Conservation (phyloP, 2,329 filamentous ascomycete species). For the Colletotrichum sp. region DNA sequence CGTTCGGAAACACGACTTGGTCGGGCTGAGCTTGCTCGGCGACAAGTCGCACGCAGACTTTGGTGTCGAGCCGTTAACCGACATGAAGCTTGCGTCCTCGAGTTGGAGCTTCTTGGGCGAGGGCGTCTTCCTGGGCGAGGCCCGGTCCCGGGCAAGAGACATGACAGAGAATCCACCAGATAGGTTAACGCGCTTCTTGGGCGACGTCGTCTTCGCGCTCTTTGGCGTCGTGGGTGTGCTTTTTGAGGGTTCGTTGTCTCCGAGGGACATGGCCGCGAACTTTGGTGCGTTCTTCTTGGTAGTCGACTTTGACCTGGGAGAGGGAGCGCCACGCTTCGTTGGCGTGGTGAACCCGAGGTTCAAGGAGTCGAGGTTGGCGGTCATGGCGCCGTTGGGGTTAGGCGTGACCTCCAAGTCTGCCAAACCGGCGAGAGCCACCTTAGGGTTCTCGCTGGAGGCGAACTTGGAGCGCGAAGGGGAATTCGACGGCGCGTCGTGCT, state of each 20-base stretch:
- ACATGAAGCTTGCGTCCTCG: constrained; percentile 2
- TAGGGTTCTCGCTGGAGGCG: not conserved
- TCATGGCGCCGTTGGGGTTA: not conserved
- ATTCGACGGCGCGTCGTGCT: not conserved
- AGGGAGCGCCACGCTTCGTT: not conserved
- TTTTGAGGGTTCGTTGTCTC: not conserved
- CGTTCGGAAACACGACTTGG: not conserved
- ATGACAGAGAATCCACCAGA: not conserved
- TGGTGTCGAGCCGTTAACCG: not conserved
- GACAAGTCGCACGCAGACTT: not conserved
- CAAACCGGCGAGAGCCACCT: not conserved
- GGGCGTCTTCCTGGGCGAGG: not conserved
- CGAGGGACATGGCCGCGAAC: not conserved
- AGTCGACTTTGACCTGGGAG: constrained; percentile 7
- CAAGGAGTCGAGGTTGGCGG: not conserved
- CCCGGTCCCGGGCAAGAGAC: not conserved
- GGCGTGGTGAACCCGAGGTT: constrained; percentile 9
- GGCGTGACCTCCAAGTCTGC: not conserved
- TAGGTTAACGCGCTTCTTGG: not conserved
- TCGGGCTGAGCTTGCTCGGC: not conserved
- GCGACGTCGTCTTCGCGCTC: not conserved
- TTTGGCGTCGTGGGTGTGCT: not conserved
- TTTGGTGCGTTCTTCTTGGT: constrained; percentile 5
- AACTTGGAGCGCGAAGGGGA: not conserved
- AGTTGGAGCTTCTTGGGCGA: not conserved